Base-by-base conservation (phyloP, 2,329 filamentous ascomycete species). In the Botrytis paeoniae region DNA sequence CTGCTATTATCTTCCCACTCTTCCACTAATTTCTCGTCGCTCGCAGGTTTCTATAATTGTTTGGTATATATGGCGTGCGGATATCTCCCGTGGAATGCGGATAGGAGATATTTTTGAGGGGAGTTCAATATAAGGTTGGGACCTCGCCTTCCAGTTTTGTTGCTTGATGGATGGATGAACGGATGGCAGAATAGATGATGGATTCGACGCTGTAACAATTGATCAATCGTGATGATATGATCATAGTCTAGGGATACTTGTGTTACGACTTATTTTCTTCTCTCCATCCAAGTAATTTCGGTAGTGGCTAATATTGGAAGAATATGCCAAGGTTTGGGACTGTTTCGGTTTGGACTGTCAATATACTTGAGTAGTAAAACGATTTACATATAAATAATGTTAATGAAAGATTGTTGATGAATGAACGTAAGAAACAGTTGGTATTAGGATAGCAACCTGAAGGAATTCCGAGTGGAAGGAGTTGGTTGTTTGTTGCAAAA, bases 251-350 rank as follows among this genome's bases (percentile, higher is more conserved):
- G 69, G 69, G 60, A 71, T 57, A 57, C 25, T n/a, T 29, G 45
- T 22, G 37, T 48, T 54, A 18, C 16, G 25, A 35, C 45, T 37
- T 48, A 48, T 65, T 51, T n/a, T 54, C 43, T 35, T 68, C 6
- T 54, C 51, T n/a, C 41, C 48, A 45, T 54, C 7, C 41, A 51
- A 62, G 41, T 63, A 70, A 70, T 70, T 63, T 70, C 69, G 57
- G 57, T 29, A 39, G 69, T 43, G 37, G n/a, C 9, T 45, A 22
- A 57, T n/a, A 29, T 45, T 63, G 25, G 41, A 25, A 62, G 39
- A 16, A 70, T 29, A 16, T 70, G 39, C 39, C 68, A 70, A 45
- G 45, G 45, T 39, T 29, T 68, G 48, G 48, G 12, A n/a, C 48
- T 20, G 64, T 54, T 54, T 29, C 32, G 64, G n/a, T 39, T 66